Evolutionary conservation across 2,329 filamentous ascomycete species (phyloP), one percentile per base, ranked within the genome.

Genomic region (Aspergillus sp.): DNA sequence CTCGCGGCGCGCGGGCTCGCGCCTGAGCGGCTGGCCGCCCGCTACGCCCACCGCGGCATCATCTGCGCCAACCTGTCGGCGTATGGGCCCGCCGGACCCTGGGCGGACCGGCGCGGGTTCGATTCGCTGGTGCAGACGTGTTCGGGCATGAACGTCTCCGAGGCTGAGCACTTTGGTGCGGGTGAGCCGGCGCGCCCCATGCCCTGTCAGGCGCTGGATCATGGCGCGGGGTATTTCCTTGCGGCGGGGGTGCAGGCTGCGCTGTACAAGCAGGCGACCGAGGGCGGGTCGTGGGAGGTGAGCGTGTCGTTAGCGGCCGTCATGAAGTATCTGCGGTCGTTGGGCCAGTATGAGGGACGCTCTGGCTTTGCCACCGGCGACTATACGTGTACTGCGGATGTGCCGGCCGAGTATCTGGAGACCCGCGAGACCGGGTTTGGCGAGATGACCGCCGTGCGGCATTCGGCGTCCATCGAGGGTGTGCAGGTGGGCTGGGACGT

Each of bases 131-230:
- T 81, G 0, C 81, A 85, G 63, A 81, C 81, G 6, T 80, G 76
- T 50, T 76, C 78, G 0, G 82, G 81, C 0, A 76, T 84, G 64
- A 84, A 84, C 42, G 70, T 81, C 1, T 78, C 78, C 0, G 81
- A 85, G 58, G 81, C 81, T 0, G 71, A 77, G 50, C 72, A 76
- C 43, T 75, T 63, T 19, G 74, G 69, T 2, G 53, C 61, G 0
- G 72, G 71, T 0, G 74, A 77, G 44, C 50, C 67, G 0, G 75
- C 77, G 0, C 71, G 73, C 1, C 66, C 75, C 0, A 67, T 76
- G 29, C 82, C 82, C 0, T 81, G 77, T 49, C 82, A 85, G 63
- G 81, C 78, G 0, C 71, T 85, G 0, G 82, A 85, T 60, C 80
- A 85, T 54, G 79, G 74, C 0, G 73, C 73, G 0, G 82, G 82